Evolutionary conservation across 2,329 filamentous ascomycete genomes (phyloP).

Genomic region (Stagonosporopsis tanaceti): DNA sequence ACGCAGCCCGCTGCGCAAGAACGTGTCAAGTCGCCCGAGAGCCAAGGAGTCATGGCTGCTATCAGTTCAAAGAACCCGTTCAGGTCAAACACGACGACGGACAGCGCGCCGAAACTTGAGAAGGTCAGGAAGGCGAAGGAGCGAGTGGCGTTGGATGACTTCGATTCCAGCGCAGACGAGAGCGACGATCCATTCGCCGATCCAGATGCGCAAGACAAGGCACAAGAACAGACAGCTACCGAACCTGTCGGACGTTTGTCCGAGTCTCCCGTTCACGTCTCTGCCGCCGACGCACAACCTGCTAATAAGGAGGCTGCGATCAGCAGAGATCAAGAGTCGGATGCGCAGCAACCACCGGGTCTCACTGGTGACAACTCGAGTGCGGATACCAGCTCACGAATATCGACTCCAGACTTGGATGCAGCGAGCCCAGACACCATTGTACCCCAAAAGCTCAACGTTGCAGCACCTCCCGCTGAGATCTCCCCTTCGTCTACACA

Average conservation of each 20-base stretch:
- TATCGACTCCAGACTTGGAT: conserved; percentile 47
- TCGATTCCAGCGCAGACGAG: conserved; percentile 64
- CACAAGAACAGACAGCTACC: conserved; percentile 23
- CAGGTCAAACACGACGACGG: conserved; percentile 44
- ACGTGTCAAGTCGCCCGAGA: conserved; percentile 31
- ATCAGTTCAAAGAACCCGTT: conserved; percentile 43
- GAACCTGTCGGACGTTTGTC: conserved; percentile 55
- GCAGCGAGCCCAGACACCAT: conserved; percentile 40
- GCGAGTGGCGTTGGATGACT: conserved; percentile 74
- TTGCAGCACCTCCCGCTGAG: conserved; percentile 27
- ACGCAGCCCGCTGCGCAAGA: conserved; percentile 28
- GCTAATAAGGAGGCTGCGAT: conserved; percentile 30
- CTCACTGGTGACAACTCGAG: conserved; percentile 76
- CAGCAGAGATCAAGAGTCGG: conserved; percentile 38
- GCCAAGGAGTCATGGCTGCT: conserved; percentile 30
- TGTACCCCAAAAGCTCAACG: conserved; percentile 35
- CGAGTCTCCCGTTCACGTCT: conserved; percentile 74
- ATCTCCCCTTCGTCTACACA: conserved; percentile 36
- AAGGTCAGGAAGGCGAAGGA: conserved; percentile 68
- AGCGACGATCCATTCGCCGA: conserved; percentile 56
- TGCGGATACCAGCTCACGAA: conserved; percentile 60
- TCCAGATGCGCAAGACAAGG: conserved; percentile 46
- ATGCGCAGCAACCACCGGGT: conserved; percentile 63
- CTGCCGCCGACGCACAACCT: conserved; percentile 60
- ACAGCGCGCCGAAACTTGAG: conserved; percentile 61